A percentile compares a stretch with the other conserved stretches of the same genome.
Conservation (phyloP, 352 stramenopile species). For the Phytopythium litorale region DNA sequence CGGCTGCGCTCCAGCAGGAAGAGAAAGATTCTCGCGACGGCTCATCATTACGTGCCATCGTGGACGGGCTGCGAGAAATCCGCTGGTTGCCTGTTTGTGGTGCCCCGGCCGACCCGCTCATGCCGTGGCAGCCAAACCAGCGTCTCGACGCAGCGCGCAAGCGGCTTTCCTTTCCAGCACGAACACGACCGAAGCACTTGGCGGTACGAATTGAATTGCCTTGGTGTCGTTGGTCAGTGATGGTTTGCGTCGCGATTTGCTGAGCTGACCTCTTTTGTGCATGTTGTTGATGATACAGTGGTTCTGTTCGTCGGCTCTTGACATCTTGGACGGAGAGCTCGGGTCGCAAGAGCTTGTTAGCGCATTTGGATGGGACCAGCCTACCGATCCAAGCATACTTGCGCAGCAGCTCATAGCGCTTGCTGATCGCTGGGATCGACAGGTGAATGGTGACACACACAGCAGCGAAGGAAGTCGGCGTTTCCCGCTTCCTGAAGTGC, state of each 20-base stretch:
- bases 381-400: constrained; percentile 34
- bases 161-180: constrained; percentile 32
- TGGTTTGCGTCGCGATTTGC: background rate
- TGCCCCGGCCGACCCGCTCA: constrained; percentile 26
- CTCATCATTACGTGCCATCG: constrained; percentile 20
- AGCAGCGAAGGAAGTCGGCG: constrained; percentile 10
- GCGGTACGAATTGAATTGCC: constrained; percentile 35
- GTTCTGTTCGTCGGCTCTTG: constrained; percentile 48
- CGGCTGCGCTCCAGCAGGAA: constrained; percentile 6
- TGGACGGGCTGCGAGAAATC: constrained; percentile 28
- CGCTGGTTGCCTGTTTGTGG: constrained; percentile 38
- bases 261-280: constrained; percentile 11
- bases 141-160: background rate
- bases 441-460: constrained; percentile 7
- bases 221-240: background rate
- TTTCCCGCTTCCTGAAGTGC: constrained; percentile 43
- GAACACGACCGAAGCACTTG: constrained; percentile 47
- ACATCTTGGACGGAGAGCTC: constrained; percentile 57
- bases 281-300: constrained; percentile 27
- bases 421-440: constrained; percentile 22
- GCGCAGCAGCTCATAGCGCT: constrained; percentile 54
- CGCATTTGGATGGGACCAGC: constrained; percentile 56
- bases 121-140: constrained; percentile 47
- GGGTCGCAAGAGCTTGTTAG: constrained; percentile 41
- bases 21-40: constrained; percentile 7